Evolutionary conservation across 306 rosid species (phyloP), one percentile per base, ranked within the genome.

Genomic region (Pyrus betulifolia): DNA sequence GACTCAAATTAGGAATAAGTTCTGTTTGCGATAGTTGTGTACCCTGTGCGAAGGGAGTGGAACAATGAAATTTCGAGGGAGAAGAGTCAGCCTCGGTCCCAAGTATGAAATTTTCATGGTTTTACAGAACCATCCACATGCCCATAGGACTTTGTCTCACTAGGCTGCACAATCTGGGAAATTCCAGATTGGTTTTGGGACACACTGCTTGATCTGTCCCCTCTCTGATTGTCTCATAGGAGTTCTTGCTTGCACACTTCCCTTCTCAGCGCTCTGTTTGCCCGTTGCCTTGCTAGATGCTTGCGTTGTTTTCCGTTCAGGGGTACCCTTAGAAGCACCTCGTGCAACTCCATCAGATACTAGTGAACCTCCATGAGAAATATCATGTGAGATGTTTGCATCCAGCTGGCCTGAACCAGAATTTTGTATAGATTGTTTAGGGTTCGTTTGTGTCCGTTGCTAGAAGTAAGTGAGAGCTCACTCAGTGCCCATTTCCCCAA

Each of bases 151-250:
- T 79, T 93, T 82, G 79, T 74, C 79, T 92, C 93, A 72, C 71
- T 92, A 52, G 96, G 77, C 77, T 89, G 97, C 78, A 87, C 86
- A 81, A 88, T 82, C 88, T 91, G 93, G 85, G 89, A 89, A 78
- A 90, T 81, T 31, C 92, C 84, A 28, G 97, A 76, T 42, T 83
- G 85, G 73, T 82, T 84, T 33, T 78, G 67, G 57, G 91, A 38
- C 38, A 79, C 77, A 67, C 67, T 81, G 67, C 70, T 85, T 70
- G 87, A 80, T 82, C 84, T 87, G 70, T 83, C 89, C n/a, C 74
- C 87, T 71, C 75, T 38, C 42, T 38, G 42, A 38, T 38, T 38
- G 9, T 38, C 9, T 38, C 42, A 38, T 38, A 7, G 2, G 42
- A 38, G 42, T 38, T 38, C 42, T 86, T 58, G 78, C 90, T 83